A percentile compares a stretch with the other conserved stretches of the same genome.
Conservation (phyloP, 176 grass and related monocot species). For the Triticum dicoccoides region DNA sequence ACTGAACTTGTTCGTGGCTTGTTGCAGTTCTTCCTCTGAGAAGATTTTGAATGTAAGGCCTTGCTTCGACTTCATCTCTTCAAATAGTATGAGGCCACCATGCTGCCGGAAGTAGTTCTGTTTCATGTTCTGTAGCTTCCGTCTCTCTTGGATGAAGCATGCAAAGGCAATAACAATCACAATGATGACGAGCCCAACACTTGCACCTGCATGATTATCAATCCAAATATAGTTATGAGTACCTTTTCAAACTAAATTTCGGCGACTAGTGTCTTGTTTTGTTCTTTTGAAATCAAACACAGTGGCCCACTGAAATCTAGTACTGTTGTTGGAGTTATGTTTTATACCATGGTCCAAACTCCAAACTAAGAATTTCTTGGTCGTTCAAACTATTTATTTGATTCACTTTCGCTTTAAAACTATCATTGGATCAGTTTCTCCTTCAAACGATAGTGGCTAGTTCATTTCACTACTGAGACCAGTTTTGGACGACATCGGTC, state of each 20-base stretch:
- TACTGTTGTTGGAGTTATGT: no score
- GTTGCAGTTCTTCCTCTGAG: neutral
- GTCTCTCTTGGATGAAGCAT: neutral
- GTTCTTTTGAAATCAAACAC: no score
- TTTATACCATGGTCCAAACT: no score
- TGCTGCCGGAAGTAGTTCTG: neutral
- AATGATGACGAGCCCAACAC: neutral
- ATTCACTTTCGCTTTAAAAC: no score
- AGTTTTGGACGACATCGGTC: no score
- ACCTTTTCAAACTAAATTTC: neutral
- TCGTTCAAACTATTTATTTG: no score
- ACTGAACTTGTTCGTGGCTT: neutral
- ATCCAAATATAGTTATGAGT: neutral
- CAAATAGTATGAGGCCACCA: neutral
- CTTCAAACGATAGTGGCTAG: no score
- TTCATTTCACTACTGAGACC: no score
- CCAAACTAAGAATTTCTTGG: no score
- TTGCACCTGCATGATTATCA: neutral
- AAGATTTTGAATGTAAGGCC: neutral
- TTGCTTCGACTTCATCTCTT: conserved; percentile 8
- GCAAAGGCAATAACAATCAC: neutral
- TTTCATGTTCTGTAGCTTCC: conserved; percentile 7
- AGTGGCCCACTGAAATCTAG: no score
- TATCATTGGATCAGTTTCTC: no score
- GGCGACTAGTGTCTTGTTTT: no score